Percentiles rank a stretch among this genome's conserved stretches.
Evolutionary conservation across 441 rosid genomes (phyloP).

Genomic region (Pelargonium citronellum): DNA sequence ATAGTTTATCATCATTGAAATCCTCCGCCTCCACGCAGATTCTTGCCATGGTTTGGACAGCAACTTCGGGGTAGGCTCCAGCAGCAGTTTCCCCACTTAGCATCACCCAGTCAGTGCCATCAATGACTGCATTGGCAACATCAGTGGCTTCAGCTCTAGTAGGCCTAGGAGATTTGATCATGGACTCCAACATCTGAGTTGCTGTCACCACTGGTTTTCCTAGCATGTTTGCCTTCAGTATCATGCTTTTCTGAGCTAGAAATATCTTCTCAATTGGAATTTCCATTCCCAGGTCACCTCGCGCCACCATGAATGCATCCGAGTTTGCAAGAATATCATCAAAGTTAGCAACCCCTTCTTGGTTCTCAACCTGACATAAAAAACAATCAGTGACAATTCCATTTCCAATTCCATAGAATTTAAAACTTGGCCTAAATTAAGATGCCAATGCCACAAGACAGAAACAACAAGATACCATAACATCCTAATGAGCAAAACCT

Average conservation of each 20-base stretch:
- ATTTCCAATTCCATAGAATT: too few relatives aligned
- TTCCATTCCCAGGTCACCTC: slow-evolving; percentile 97
- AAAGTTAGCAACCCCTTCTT: slow-evolving; percentile 88
- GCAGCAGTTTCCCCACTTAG: slow-evolving; percentile 96
- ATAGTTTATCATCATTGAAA: slow-evolving; percentile 71
- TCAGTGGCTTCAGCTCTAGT: slow-evolving; percentile 97
- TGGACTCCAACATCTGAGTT: slow-evolving; percentile 94
- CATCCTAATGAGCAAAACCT: not conserved
- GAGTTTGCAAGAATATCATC: slow-evolving; percentile 78
- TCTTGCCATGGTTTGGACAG: slow-evolving; percentile 83
- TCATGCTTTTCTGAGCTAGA: slow-evolving; percentile 91
- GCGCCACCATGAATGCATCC: slow-evolving; percentile 92
- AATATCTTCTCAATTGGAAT: slow-evolving; percentile 92
- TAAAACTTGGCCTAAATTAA: too few relatives aligned
- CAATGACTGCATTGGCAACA: slow-evolving; percentile 92
- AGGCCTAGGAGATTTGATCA: slow-evolving; percentile 95
- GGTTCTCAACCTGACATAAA: slow-evolving; percentile 67
- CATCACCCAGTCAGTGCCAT: slow-evolving; percentile 92
- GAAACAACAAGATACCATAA: not conserved
- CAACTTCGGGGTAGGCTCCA: slow-evolving; percentile 88
- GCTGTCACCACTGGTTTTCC: slow-evolving; percentile 97
- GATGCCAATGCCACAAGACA: too few relatives aligned
- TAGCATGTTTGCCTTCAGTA: slow-evolving; percentile 82
- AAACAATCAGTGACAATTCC: not conserved
- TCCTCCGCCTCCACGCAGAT: slow-evolving; percentile 87